phyloP scores from a whole-genome alignment of 2,329 filamentous ascomycete species.

The Penicillium sp. region DNA sequence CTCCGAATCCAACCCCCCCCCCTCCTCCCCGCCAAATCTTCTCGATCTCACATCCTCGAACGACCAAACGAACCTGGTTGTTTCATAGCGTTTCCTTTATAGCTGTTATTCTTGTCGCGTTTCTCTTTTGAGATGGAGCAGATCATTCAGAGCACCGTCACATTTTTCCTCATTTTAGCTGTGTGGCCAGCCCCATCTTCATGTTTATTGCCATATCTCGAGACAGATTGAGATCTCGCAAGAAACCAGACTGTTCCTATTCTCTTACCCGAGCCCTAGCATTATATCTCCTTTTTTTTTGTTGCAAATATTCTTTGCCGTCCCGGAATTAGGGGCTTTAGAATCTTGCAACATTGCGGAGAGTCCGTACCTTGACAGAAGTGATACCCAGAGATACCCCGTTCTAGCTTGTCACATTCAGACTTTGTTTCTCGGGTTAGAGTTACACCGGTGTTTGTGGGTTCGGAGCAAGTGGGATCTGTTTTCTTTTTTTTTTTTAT shows the following conservation, averaged over 20 bases:
- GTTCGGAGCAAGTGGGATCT: neutral
- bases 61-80: neutral
- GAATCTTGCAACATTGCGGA: neutral
- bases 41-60: neutral
- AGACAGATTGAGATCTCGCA: conserved; percentile 5
- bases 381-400: neutral
- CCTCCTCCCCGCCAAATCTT: neutral
- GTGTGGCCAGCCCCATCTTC: neutral
- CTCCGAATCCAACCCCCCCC: no score
- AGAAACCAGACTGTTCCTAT: neutral
- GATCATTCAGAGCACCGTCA: neutral
- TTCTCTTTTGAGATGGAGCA: neutral
- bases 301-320: neutral
- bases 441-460: neutral
- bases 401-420: neutral
- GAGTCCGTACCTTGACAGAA: neutral
- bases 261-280: neutral
- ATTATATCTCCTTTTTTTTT: neutral
- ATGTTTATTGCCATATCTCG: conserved; percentile 5
- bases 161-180: neutral
- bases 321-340: neutral
- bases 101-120: neutral
- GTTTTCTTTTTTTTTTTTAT: neutral
- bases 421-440: neutral
- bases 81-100: conserved; percentile 1